Evolutionary conservation across 225 moss, liverwort and hornwort genomes (phyloP).

Genomic region (Bryoerythrophyllum caledonicum): DNA sequence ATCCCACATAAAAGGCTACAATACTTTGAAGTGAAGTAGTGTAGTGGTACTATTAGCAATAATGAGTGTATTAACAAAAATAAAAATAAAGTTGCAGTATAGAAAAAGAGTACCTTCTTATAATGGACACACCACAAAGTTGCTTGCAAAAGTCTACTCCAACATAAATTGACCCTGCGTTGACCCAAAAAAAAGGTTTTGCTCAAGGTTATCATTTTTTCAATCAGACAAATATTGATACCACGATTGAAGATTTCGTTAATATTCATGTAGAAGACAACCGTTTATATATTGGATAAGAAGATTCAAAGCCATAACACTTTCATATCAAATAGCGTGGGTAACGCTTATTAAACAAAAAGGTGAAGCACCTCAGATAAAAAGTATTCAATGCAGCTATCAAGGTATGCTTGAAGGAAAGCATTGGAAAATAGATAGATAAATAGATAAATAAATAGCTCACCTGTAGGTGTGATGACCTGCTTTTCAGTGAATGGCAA

Average conservation of each 20-base stretch:
- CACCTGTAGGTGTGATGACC: constrained; percentile 68
- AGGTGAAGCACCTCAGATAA: background rate
- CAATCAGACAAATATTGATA: too few relatives aligned
- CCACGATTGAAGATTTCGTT: too few relatives aligned
- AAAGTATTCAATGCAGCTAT: background rate
- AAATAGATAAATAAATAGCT: background rate
- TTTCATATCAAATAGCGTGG: too few relatives aligned
- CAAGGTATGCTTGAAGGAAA: background rate
- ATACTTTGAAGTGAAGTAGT: background rate
- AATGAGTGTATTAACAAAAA: too few relatives aligned
- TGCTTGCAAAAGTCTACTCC: constrained; percentile 89
- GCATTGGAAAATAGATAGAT: too few relatives aligned
- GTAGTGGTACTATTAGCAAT: too few relatives aligned
- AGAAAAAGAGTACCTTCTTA: constrained; percentile 43
- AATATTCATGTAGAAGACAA: background rate
- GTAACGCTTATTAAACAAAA: too few relatives aligned
- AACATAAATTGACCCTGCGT: constrained; percentile 59
- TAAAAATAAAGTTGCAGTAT: background rate
- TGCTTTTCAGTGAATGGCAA: constrained; percentile 86
- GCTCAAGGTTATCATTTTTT: too few relatives aligned
- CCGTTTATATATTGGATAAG: background rate
- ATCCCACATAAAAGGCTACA: too few relatives aligned
- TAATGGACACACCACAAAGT: constrained; percentile 81
- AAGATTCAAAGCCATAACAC: too few relatives aligned
- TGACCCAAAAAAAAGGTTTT: too few relatives aligned